Evolutionary conservation across 2,329 filamentous ascomycete genomes (phyloP), one percentile per base, ranked within the genome.

Genomic region (Didymella sp.): DNA sequence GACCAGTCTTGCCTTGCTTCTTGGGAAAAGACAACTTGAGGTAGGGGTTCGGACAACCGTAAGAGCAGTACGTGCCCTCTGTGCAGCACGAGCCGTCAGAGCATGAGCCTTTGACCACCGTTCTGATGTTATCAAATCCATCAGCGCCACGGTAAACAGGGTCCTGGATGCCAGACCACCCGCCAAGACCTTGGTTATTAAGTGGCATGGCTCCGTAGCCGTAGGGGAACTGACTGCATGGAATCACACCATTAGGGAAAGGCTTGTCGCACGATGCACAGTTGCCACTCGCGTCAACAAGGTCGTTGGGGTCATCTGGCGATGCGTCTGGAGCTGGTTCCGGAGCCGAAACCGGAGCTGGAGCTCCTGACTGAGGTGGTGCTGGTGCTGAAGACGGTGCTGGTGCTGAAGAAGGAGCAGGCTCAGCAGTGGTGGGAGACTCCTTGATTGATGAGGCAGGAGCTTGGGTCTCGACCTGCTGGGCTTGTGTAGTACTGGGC

Each of bases 1-100:
- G 87, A 61, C 88, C 88, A 48, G 87, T 91, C 33, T 81, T 72
- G 53, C 94, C 95, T 81, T 98, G 95, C 30, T 84, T 82, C 1
- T 73, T 67, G 43, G 95, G 92, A 89, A 92, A 98, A 75, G 98
- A 94, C 3, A 89, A 85, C 85, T 97, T 97, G 77, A 95, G 87
- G 78, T 95, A 96, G 42, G 94, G 94, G 25, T 87, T 79, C n/a
- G 91, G 90, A 82, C 95, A 99, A 54, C 91, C 88, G 72, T 98
- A 98, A 2, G 93, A 96, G 83, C 94, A 97, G 83, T 93, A 92
- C 56, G 82, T 79, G 45, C 87, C 88, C 22, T 66, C 56, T 7
- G 60, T 66, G 79, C 91, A 94, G 58, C 77, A 77, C 15, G 85
- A 78, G 15, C 88, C 89, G 17, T 79, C 73, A 8, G 59, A 53